Conservation (phyloP, 2,329 filamentous ascomycete species). For the Botrytis squamosa region DNA sequence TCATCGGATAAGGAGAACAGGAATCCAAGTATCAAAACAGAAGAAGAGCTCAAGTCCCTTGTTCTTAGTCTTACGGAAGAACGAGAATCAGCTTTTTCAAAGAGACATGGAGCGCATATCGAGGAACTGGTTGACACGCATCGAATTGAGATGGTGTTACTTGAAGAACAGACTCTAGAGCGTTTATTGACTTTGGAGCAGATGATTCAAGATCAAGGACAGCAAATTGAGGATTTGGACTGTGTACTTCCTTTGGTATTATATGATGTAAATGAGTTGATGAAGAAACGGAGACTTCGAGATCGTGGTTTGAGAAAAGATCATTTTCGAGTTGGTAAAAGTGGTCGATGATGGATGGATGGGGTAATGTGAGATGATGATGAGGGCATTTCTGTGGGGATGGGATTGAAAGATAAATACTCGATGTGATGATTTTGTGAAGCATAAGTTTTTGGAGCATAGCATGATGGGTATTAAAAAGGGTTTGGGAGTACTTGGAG, state of each 20-base stretch:
- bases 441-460: not conserved
- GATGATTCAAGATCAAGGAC: not conserved
- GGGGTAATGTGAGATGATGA: not conserved
- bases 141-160: slow-evolving; percentile 1
- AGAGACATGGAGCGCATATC: not conserved
- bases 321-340: not conserved
- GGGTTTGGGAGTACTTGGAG: not conserved
- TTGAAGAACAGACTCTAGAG: slow-evolving; percentile 14
- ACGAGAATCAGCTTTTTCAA: not conserved
- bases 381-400: no score
- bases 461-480: not conserved
- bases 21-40: not conserved
- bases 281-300: not conserved
- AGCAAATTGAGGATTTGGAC: slow-evolving; percentile 15
- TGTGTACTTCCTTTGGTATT: slow-evolving; percentile 3
- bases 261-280: slow-evolving; percentile 12
- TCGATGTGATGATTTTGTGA: not conserved
- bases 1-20: not conserved
- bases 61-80: not conserved
- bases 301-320: not conserved
- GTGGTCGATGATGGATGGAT: not conserved
- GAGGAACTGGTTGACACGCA: slow-evolving; percentile 7
- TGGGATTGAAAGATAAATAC: not conserved
- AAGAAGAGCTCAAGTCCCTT: slow-evolving; percentile 9
- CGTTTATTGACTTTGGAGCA: not conserved